These are phyloP conservation scores for Narthecium ossifragum DNA, from an alignment of 106 monocot genomes.

Conservation along the genomic window DNA sequence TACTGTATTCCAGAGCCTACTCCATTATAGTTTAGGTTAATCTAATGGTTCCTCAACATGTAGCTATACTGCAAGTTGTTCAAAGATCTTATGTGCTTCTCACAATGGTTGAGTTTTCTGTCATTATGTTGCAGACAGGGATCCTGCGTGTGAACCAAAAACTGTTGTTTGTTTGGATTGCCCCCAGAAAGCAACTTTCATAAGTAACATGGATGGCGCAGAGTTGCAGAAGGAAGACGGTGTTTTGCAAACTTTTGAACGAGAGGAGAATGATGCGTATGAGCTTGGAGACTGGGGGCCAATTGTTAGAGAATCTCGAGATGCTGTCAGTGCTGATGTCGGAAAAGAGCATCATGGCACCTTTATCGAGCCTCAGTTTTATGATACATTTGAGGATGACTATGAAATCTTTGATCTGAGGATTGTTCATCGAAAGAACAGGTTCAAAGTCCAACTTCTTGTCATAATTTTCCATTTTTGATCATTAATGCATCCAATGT, in stretches of 20 bases:
- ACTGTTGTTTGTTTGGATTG: constrained; percentile 6
- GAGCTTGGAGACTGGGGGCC: constrained; percentile 20
- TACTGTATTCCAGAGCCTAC: no score
- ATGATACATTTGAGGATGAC: constrained; percentile 37
- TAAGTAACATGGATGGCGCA: constrained; percentile 10
- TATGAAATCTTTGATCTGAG: constrained; percentile 80
- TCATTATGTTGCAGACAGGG: constrained; percentile 20
- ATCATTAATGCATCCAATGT: constrained; percentile 1
- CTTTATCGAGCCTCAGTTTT: constrained; percentile 30
- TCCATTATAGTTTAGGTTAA: no score
- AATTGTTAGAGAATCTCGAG: constrained; percentile 14
- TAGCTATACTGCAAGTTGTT: no score
- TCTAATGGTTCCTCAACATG: no score
- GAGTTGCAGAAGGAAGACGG: constrained; percentile 8
- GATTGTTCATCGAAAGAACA: constrained; percentile 90
- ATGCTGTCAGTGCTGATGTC: constrained; percentile 13
- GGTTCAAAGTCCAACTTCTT: constrained; percentile 23
- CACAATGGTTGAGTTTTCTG: neutral
- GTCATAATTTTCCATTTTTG: neutral
- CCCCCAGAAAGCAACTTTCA: neutral
- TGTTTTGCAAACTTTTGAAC: constrained; percentile 12
- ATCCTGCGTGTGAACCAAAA: constrained; percentile 14
- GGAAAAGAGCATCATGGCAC: constrained; percentile 27
- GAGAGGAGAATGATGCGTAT: constrained; percentile 23
- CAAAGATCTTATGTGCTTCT: neutral